These are phyloP conservation scores for Fomitopsis schrenkii DNA, from an alignment of 1,284 basidiomycete genomes.

Conservation along the genomic window DNA sequence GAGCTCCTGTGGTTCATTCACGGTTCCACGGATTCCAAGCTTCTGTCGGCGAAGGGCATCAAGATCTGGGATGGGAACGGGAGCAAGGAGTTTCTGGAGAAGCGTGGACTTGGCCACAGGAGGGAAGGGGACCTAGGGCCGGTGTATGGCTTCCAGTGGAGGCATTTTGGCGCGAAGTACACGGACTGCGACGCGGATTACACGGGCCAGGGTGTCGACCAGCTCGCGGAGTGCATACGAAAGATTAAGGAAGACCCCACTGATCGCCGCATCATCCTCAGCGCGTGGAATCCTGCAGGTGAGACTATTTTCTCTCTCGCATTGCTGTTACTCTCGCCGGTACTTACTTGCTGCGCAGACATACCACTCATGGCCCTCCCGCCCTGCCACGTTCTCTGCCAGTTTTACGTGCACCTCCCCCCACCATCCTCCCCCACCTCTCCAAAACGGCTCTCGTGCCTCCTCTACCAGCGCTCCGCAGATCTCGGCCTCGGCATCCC, in stretches of 20 bases:
- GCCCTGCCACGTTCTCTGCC: constrained; percentile 98
- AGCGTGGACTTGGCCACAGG: constrained; percentile 79
- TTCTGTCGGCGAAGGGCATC: constrained; percentile 81
- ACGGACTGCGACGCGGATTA: constrained; percentile 82
- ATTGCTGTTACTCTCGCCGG: neutral
- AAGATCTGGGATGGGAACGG: constrained; percentile 99
- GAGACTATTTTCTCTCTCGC: constrained; percentile 16
- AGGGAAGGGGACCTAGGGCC: constrained; percentile 93
- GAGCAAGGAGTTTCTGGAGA: constrained; percentile 82
- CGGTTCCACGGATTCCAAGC: constrained; percentile 80
- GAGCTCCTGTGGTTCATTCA: constrained; percentile 95
- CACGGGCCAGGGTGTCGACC: constrained; percentile 88
- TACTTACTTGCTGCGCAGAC: constrained; percentile 44
- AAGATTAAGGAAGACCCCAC: constrained; percentile 95
- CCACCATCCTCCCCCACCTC: constrained; percentile 39
- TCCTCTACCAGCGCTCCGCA: constrained; percentile 98
- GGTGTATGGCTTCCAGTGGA: constrained; percentile 98
- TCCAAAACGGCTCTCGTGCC: constrained; percentile 81
- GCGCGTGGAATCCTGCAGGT: constrained; percentile 98
- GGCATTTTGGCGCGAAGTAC: constrained; percentile 95
- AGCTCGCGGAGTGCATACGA: constrained; percentile 82
- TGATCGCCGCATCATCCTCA: constrained; percentile 93
- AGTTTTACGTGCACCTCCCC: constrained; percentile 94
- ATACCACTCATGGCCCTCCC: constrained; percentile 94
- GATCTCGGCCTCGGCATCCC: constrained; percentile 96